These are phyloP conservation scores for Eugenia klotzschiana DNA, from an alignment of 441 rosid species.

Conservation along the genomic window DNA sequence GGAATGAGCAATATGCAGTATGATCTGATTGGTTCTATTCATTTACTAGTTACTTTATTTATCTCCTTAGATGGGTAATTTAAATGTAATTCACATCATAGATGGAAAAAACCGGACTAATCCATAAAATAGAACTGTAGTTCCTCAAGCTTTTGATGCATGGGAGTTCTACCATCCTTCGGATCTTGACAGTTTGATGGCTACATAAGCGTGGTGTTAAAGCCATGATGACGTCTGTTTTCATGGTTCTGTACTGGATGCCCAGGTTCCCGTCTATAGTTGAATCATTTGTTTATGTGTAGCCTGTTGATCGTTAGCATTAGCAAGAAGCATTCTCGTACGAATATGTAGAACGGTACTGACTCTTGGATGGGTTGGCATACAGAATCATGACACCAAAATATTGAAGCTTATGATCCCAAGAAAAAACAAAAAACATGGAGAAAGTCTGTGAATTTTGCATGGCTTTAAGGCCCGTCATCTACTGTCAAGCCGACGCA, in stretches of 20 bases:
- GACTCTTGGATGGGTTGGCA: not conserved
- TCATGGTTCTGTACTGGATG: not conserved
- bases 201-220: not conserved
- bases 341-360: not conserved
- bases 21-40: not conserved
- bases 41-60: not conserved
- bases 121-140: not conserved
- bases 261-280: not conserved
- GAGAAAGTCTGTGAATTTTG: constrained; percentile 77
- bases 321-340: not conserved
- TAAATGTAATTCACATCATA: not conserved
- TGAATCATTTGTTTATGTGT: not conserved
- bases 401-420: not conserved
- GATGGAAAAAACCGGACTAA: not conserved
- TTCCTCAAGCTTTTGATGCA: not conserved
- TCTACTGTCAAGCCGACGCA: constrained; percentile 69
- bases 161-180: not conserved
- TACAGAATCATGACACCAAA: not conserved
- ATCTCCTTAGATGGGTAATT: not conserved
- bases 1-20: not conserved
- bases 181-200: not conserved
- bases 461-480: constrained; percentile 43
- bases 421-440: constrained; percentile 19
- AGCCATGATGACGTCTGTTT: not conserved
- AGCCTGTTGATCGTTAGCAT: not conserved